Evolutionary conservation across 2,329 filamentous ascomycete genomes (phyloP), one percentile per base, ranked within the genome.

Genomic region (Aureobasidium vineae): DNA sequence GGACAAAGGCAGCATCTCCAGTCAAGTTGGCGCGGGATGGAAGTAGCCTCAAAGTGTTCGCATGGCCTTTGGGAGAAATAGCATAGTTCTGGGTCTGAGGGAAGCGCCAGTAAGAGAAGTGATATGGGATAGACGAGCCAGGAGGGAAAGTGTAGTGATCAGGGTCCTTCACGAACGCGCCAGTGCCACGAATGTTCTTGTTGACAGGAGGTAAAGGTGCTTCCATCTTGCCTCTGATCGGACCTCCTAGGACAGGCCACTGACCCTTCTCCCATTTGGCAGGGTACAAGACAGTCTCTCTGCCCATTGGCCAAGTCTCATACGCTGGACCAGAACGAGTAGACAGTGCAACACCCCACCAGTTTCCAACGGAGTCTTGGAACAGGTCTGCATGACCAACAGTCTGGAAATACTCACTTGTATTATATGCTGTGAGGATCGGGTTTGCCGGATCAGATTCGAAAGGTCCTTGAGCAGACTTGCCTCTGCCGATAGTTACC

Each of bases 361-460:
- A 86, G 36, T 82, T 79, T 0, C 81, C 82, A 0, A 69, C 41
- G 0, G 69, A 68, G 66, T 86, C 84, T 56, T 84, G 80, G 67
- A 87, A 86, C 2, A 86, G 68, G 68, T 87, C 84, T 0, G 82
- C 81, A 63, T 87, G 85, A 0, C 85, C 85, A 0, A 85, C 80
- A 1, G 83, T 83, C 69, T 86, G 84, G 66, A 71, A 77, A 76
- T 76, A 73, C 33, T 71, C 66, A 3, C 65, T 70, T 5, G 71
- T 75, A 38, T 71, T 72, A 23, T 68, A 66, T 23, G 71, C 71
- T 0, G 70, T 73, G 16, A 72, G 56, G 16, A 75, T 68, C 2
- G 73, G 73, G 40, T 75, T 76, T 11, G 65, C 54, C 11, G 69
- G 67, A 50, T 71, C 67, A 7, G 53, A 40, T 60, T 71, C 70